Conservation (phyloP, 129 eudicot species). For the Flaveria trinervia region DNA sequence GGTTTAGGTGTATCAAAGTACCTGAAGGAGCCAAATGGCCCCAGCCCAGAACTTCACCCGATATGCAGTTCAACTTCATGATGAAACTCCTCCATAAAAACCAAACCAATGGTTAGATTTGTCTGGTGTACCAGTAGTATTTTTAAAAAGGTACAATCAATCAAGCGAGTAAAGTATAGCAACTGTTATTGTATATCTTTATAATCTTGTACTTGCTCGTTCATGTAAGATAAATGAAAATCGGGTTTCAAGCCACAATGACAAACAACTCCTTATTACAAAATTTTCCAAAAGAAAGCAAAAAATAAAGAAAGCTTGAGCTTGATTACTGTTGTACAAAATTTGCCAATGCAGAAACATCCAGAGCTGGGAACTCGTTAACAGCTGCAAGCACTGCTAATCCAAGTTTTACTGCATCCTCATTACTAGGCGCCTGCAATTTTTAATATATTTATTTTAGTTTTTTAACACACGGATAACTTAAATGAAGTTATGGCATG, state of each 20-base stretch:
- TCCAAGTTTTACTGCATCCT: constrained; percentile 81
- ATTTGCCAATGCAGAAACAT: constrained; percentile 63
- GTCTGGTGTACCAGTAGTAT: constrained; percentile 10
- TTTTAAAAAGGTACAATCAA: constrained; percentile 18
- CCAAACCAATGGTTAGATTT: constrained; percentile 21
- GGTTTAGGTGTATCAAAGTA: constrained; percentile 59
- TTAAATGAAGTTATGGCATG: not conserved
- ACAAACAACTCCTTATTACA: constrained; percentile 30
- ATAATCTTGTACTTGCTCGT: constrained; percentile 34
- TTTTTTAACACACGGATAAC: not conserved
- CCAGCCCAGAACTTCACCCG: constrained; percentile 71
- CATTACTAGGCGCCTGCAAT: constrained; percentile 67
- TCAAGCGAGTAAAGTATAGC: constrained; percentile 23
- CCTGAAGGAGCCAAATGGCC: constrained; percentile 95
- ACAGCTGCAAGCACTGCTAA: constrained; percentile 63
- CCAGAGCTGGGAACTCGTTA: constrained; percentile 79
- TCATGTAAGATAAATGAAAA: constrained; percentile 35
- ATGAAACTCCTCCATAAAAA: constrained; percentile 65
- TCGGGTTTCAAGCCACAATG: not conserved
- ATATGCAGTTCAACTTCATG: constrained; percentile 81
- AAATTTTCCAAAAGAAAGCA: not conserved
- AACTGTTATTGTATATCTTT: constrained; percentile 28
- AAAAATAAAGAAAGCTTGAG: not conserved
- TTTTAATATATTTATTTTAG: constrained; percentile 7
- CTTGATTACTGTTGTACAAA: constrained; percentile 47